Evolutionary conservation across 805 yeast species (phyloP).

Genomic region (Deakozyma indianensis): DNA sequence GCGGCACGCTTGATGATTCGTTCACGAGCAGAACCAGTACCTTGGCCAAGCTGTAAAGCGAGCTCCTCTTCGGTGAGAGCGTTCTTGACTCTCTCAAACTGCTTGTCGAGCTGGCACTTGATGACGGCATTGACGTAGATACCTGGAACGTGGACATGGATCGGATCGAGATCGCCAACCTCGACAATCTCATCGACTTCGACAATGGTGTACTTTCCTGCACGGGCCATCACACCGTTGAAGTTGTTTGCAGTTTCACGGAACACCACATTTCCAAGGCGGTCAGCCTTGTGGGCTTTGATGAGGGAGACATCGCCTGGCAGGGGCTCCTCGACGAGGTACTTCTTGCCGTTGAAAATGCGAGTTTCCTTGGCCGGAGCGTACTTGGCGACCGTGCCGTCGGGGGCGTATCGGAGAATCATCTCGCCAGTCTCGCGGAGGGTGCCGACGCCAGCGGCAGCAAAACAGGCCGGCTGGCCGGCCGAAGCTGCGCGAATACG

Average conservation of each 20-base stretch:
- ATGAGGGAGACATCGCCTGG: slow-evolving; percentile 34
- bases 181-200: slow-evolving; percentile 38
- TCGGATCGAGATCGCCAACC: slow-evolving; percentile 30
- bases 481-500: slow-evolving; percentile 33
- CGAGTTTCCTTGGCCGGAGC: slow-evolving; percentile 28
- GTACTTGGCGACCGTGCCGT: slow-evolving; percentile 25
- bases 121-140: slow-evolving; percentile 29
- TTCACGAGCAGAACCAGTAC: slow-evolving; percentile 13
- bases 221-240: slow-evolving; percentile 31
- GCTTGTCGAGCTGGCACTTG: slow-evolving; percentile 29
- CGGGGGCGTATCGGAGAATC: slow-evolving; percentile 26
- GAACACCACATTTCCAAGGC: slow-evolving; percentile 34
- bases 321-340: slow-evolving; percentile 29
- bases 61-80: slow-evolving; percentile 4
- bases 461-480: slow-evolving; percentile 35
- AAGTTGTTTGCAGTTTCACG: slow-evolving; percentile 33
- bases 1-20: slow-evolving; percentile 32
- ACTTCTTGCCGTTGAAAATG: slow-evolving; percentile 30
- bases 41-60: slow-evolving; percentile 1
- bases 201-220: slow-evolving; percentile 31
- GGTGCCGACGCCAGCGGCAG: slow-evolving; percentile 38
- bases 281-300: slow-evolving; percentile 35
- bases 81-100: slow-evolving; percentile 24
- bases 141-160: slow-evolving; percentile 33
- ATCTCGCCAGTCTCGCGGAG: slow-evolving; percentile 35